Evolutionary conservation across 306 rosid species (phyloP), one percentile per base, ranked within the genome.

Genomic region (Pachyrhizus erosus): DNA sequence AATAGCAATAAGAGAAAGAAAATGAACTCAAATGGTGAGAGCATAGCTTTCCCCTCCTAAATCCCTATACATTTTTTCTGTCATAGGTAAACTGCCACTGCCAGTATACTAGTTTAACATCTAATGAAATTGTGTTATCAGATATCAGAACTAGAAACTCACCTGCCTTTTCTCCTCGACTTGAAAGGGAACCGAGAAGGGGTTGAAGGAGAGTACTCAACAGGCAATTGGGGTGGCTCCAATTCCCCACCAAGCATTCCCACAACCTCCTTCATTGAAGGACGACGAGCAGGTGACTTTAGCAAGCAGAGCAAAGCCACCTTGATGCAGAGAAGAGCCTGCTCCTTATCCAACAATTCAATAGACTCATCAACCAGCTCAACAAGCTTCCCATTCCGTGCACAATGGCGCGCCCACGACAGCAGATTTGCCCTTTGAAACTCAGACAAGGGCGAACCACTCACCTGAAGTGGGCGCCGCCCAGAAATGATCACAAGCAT

Each of bases 361-460:
- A 92, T 81, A 37, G 92, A 92, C 77, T 88, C 90, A 65, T 96
- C 98, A 73, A 93, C 92, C 48, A 96, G 89, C 69, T 93, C 98
- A 42, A 90, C 57, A 17, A 93, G 94, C 89, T 93, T 96, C 65
- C 99, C 97, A 8, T 87, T 79, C 21, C 97, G 87, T 0, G 99
- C 97, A 54, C 94, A 91, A 79, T 86, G 92, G 31, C 99, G 96
- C 0, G 97, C 97, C 99, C 99, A 96, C 0, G 98, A 96, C 62
- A 93, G 67, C n/a, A 96, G 84, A 84, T 96, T 96, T 0, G 99
- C 99, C 13, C 89, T 80, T 11, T 93, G 94, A 86, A 92, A 93
- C 72, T 96, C 98, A 0, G 97, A 89, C 31, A 91, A 6, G 0
- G 98, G 99, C 2, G 99, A 93, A 82, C 85, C 93, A 0, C 89